phyloP scores from a whole-genome alignment of 495 filamentous ascomycete genomes.

The Hypoxylon subgilvum region DNA sequence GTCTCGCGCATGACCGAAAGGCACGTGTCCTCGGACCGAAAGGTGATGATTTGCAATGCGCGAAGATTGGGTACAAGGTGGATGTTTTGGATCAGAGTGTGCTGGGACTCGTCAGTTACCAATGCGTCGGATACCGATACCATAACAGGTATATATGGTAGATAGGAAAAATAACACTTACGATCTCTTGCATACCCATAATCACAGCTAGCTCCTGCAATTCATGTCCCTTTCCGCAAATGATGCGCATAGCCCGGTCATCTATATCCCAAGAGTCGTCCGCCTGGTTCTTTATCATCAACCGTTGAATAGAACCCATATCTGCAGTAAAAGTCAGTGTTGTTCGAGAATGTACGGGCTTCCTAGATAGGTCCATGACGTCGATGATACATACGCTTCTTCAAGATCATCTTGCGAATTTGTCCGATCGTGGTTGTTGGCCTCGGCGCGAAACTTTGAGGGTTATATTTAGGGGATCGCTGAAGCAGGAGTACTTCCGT shows the following conservation, averaged over 20 bases:
- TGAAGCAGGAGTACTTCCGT: slow-evolving; percentile 66
- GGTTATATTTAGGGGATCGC: slow-evolving; percentile 53
- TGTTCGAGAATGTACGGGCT: too few relatives aligned
- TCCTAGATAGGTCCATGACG: too few relatives aligned
- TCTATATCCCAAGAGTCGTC: slow-evolving; percentile 62
- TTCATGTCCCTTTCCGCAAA: slow-evolving; percentile 53
- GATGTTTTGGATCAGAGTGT: slow-evolving; percentile 60
- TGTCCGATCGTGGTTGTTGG: slow-evolving; percentile 56
- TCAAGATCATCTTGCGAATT: slow-evolving; percentile 58
- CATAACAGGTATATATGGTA: background rate
- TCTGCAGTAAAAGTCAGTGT: slow-evolving; percentile 16
- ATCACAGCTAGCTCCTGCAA: slow-evolving; percentile 62
- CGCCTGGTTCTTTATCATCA: slow-evolving; percentile 59
- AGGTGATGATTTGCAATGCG: slow-evolving; percentile 58
- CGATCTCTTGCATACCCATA: slow-evolving; percentile 56
- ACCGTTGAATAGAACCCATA: slow-evolving; percentile 43
- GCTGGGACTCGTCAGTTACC: slow-evolving; percentile 43
- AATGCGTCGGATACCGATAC: background rate
- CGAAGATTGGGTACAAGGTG: slow-evolving; percentile 52
- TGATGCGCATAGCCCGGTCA: slow-evolving; percentile 52
- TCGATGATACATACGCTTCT: slow-evolving; percentile 54
- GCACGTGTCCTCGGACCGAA: slow-evolving; percentile 59
- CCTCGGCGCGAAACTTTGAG: slow-evolving; percentile 54
- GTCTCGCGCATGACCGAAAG: slow-evolving; percentile 55
- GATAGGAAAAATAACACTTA: too few relatives aligned